These are phyloP conservation scores for Scleromitrula shiraiana DNA, from an alignment of 2,329 filamentous ascomycete species.

Conservation along the genomic window DNA sequence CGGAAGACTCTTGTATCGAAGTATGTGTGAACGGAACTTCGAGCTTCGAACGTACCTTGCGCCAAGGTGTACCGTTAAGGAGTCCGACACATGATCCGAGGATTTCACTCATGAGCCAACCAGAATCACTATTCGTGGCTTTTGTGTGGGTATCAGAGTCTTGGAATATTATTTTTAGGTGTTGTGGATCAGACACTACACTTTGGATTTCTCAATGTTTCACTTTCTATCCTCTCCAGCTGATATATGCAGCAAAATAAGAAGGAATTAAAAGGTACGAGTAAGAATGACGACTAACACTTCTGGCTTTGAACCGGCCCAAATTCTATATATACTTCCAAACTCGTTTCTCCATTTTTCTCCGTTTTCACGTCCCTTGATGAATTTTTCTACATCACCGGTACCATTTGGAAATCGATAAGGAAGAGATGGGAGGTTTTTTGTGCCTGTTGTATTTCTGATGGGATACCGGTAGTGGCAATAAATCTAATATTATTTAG, in stretches of 20 bases:
- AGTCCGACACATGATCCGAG: conserved; percentile 38
- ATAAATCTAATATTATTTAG: background rate
- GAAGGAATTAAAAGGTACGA: background rate
- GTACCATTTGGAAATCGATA: conserved; percentile 33
- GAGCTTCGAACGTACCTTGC: conserved; percentile 16
- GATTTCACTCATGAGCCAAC: conserved; percentile 32
- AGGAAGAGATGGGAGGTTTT: conserved; percentile 15
- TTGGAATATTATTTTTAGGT: conserved; percentile 33
- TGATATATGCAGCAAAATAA: background rate
- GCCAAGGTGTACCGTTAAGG: conserved; percentile 30
- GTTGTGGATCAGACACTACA: conserved; percentile 30
- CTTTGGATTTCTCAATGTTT: conserved; percentile 16
- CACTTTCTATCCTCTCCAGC: background rate
- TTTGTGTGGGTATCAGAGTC: conserved; percentile 39
- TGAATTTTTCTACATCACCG: conserved; percentile 35
- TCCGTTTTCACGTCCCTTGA: conserved; percentile 30
- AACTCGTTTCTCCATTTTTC: conserved; percentile 27
- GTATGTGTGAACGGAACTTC: conserved; percentile 11
- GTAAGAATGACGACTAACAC: conserved; percentile 28
- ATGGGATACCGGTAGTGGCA: conserved; percentile 1
- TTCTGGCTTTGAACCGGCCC: conserved; percentile 33
- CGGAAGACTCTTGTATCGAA: background rate
- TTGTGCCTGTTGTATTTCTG: background rate
- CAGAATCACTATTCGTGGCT: conserved; percentile 34
- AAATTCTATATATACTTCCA: conserved; percentile 33